Conservation (phyloP, 1,284 basidiomycete species). For the Anthracocystis panici-leucophaei region DNA sequence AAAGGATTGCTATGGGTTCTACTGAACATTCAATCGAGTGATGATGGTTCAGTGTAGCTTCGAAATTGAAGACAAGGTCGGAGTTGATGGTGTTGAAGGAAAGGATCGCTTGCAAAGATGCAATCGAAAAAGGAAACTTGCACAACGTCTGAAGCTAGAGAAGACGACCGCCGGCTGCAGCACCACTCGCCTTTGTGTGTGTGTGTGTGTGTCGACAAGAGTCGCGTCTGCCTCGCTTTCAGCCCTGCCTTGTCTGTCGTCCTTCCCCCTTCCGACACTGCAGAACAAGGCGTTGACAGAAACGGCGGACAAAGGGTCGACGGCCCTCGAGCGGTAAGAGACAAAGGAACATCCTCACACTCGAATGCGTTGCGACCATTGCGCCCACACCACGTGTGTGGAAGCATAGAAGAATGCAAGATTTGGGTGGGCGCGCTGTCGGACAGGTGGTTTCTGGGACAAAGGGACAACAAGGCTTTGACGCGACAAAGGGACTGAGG, state of each 20-base stretch:
- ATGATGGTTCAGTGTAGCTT: not conserved
- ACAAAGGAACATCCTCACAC: conserved; percentile 3
- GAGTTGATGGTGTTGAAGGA: conserved; percentile 1
- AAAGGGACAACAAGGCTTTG: not conserved
- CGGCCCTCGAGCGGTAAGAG: not conserved
- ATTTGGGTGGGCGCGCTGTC: not conserved
- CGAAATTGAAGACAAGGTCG: not conserved
- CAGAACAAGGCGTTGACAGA: conserved; percentile 8
- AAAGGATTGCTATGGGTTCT: too few relatives aligned
- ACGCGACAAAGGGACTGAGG: not conserved
- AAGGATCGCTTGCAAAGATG: not conserved
- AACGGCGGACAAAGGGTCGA: conserved; percentile 6
- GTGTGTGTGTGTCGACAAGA: conserved; percentile 15
- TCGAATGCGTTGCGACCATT: not conserved
- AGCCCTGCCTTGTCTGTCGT: not conserved
- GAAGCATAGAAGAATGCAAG: conserved; percentile 4
- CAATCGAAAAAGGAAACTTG: not conserved
- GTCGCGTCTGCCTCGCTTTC: conserved; percentile 1
- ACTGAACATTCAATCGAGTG: not conserved
- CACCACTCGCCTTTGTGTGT: not conserved
- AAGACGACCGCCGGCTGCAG: conserved; percentile 3
- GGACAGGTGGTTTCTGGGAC: not conserved
- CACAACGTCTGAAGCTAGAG: not conserved
- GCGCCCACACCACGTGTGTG: not conserved
- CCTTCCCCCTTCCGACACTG: too few relatives aligned